Conservation (phyloP, 2,329 filamentous ascomycete genomes). For the Amauroascus verrucosus region DNA sequence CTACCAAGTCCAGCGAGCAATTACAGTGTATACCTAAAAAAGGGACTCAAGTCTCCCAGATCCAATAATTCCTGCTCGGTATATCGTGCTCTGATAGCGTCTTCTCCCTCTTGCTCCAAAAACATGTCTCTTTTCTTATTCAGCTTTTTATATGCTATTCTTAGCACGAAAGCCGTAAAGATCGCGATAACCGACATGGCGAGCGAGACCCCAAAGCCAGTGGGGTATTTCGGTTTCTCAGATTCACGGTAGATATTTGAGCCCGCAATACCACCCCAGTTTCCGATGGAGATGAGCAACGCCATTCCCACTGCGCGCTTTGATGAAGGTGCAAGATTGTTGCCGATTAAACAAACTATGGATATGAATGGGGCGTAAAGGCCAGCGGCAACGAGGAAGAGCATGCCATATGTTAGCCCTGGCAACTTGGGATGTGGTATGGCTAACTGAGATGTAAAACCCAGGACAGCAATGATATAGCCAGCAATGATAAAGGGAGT, state of each 20-base stretch:
- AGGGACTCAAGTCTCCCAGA: constrained; percentile 22
- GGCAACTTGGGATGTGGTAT: constrained; percentile 15
- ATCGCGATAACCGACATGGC: constrained; percentile 23
- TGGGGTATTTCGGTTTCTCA: constrained; percentile 27
- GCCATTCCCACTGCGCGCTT: constrained; percentile 38
- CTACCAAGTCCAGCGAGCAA: not conserved
- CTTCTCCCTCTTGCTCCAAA: constrained; percentile 22
- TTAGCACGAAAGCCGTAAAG: constrained; percentile 19
- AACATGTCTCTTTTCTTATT: constrained; percentile 28
- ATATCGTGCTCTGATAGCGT: constrained; percentile 27
- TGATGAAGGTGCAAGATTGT: constrained; percentile 30
- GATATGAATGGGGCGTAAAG: constrained; percentile 15
- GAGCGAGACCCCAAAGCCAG: constrained; percentile 27
- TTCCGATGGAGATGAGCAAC: constrained; percentile 34
- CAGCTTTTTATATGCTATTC: constrained; percentile 25
- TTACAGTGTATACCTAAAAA: constrained; percentile 29
- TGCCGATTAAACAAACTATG: constrained; percentile 13
- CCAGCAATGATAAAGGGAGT: constrained; percentile 43
- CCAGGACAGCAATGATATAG: constrained; percentile 56
- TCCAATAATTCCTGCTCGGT: constrained; percentile 28
- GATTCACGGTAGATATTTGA: constrained; percentile 25
- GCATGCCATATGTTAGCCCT: constrained; percentile 15
- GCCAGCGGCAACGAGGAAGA: constrained; percentile 15
- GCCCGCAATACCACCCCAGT: constrained; percentile 31
- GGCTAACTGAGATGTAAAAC: constrained; percentile 49